These are phyloP conservation scores for Cladochytrium replicatum DNA, from an alignment of 192 early-diverging fungal genomes.

Conservation along the genomic window DNA sequence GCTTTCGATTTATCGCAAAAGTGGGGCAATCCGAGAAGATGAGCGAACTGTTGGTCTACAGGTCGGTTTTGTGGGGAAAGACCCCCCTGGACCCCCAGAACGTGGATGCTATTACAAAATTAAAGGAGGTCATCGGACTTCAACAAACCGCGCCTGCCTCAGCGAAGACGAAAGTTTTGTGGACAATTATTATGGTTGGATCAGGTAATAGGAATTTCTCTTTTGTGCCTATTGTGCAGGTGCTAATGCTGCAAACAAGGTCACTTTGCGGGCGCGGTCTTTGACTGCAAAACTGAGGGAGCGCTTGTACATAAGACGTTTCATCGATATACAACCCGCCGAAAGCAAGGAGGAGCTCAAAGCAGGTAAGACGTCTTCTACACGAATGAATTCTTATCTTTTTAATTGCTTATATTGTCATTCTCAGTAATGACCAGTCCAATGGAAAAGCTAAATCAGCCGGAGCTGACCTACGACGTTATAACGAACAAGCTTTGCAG, in stretches of 20 bases:
- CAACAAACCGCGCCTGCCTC: background rate
- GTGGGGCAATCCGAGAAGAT: constrained; percentile 1
- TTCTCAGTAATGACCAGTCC: constrained; percentile 53
- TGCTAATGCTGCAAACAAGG: constrained; percentile 36
- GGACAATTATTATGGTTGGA: constrained; percentile 71
- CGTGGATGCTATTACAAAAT: background rate
- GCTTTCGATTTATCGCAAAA: constrained; percentile 4
- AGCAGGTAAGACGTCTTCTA: constrained; percentile 20
- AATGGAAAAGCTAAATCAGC: constrained; percentile 80
- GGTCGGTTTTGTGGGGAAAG: constrained; percentile 16
- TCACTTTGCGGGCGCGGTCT: constrained; percentile 82
- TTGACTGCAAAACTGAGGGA: constrained; percentile 55
- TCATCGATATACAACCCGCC: constrained; percentile 90
- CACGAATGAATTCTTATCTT: constrained; percentile 1
- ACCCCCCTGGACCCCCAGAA: background rate
- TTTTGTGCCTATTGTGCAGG: background rate
- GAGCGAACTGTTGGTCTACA: constrained; percentile 28
- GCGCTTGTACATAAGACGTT: constrained; percentile 81
- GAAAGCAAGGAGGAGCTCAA: constrained; percentile 94
- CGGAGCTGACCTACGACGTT: constrained; percentile 77
- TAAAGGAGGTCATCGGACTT: background rate
- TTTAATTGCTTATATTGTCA: background rate
- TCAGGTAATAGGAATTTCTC: constrained; percentile 11
- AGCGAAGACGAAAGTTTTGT: constrained; percentile 25
- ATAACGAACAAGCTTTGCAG: constrained; percentile 78